Base-by-base conservation (phyloP, 2,329 filamentous ascomycete species). In the Cytospora piceicola region DNA sequence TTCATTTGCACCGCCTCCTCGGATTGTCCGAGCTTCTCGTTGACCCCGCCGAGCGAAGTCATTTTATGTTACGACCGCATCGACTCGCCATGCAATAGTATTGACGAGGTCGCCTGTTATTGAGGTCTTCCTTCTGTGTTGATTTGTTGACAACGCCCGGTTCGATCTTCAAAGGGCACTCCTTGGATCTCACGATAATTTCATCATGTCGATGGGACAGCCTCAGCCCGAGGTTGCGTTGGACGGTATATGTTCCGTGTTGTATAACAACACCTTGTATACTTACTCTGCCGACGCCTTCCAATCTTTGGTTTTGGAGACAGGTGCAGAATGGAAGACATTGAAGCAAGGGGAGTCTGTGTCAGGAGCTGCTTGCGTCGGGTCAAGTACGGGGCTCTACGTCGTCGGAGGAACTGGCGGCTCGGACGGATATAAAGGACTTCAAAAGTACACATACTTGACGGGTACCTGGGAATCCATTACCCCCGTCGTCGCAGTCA, bases 231-330 rank as follows among this genome's bases (percentile, higher is more conserved):
- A 85, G 61, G 83, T 88, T 74, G 81, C 89, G 69, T 80, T 97
- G 75, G 85, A 88, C 76, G 88, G 89, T 77, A 88, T 92, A 73
- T 98, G 94, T 79, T 93, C 93, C 65, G 87, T 90, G 73, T 85
- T 97, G 68, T 83, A 92, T 80, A 83, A 93, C 74, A 89, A 93
- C 76, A 93, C 88, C 15, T 86, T 98, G 61, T 98, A 96, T 80
- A 88, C 91, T 55, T 96, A 92, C 76, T 92, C 92, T 7, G 79
- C 87, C 11, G 79, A 86, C 56, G 91, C 88, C 32, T 94, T 98
- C 72, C 86, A 93, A 75, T 90, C 90, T 11, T 78, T 98, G 69
- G 77, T 83, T 15, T 79, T 98, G 69, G 78, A 85, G 69, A 77
- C 88, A 70, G 90, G 90, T 59, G 90, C 88, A 58, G 78, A 86